Evolutionary conservation across 306 rosid genomes (phyloP), one percentile per base, ranked within the genome.

Genomic region (Notholithocarpus densiflorus): DNA sequence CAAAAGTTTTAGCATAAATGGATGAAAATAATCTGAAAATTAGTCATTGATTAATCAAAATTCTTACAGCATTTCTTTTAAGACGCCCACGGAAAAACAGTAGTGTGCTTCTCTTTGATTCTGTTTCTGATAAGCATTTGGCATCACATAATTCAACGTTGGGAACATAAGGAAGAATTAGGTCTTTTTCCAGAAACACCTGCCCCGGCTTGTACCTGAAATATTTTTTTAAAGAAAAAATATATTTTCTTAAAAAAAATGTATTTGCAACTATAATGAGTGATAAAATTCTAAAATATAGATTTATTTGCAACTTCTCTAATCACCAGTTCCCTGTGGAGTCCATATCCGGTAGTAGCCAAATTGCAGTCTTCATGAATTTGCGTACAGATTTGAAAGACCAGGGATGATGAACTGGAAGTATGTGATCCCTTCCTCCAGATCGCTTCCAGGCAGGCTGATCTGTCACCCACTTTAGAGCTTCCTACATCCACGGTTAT

Each of bases 311-410:
- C 75, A 80, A 77, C 71, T 81, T n/a, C 74, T 60, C 56, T 56
- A 52, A 51, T 79, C 68, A 94, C 98, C 98, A 95, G 88, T 92
- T 95, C 57, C 98, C 98, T 1, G 98, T 95, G 75, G 98, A 95
- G 88, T 95, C 98, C 98, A 95, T 92, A 82, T 95, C 98, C 5
- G 98, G 98, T 78, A 95, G 90, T 84, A 95, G 81, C 98, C 98
- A 95, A 80, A 95, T 95, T 51, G 98, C 98, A 59, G 83, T 88
- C 83, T 95, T 95, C 87, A 93, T 74, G n/a, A 23, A 86, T 78
- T 86, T 87, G n/a, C 98, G 92, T 64, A 95, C 99, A 61, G 98
- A 82, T 86, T 95, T 95, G 79, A 95, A 93, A 43, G 99, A 95
- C 99, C 99, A 95, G 3, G 99, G 99, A 87, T 95, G 99, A 83